phyloP scores from a whole-genome alignment of 768 basidiomycete genomes.

The Boletales sp. region DNA sequence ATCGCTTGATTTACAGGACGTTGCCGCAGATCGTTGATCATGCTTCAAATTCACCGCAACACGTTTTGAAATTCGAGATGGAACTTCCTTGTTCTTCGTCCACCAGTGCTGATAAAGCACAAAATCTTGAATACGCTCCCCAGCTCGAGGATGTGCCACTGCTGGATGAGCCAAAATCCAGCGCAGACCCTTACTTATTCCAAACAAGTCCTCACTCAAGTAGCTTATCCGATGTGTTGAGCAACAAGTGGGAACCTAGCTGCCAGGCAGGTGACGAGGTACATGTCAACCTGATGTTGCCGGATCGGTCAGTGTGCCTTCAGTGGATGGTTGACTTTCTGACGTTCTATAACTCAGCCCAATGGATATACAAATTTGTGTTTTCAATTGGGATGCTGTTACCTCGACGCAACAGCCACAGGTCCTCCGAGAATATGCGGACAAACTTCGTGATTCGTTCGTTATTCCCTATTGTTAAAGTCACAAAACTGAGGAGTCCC shows the following conservation, averaged over 20 bases:
- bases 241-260: constrained; percentile 4
- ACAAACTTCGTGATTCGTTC: constrained; percentile 42
- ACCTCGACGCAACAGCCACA: constrained; percentile 35
- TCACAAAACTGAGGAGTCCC: constrained; percentile 4
- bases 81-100: constrained; percentile 15
- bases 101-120: neutral
- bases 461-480: constrained; percentile 16
- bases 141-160: neutral
- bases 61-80: constrained; percentile 41
- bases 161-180: neutral
- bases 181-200: neutral
- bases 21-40: constrained; percentile 17
- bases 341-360: constrained; percentile 35
- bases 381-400: constrained; percentile 33
- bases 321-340: neutral
- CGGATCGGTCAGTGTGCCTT: constrained; percentile 44
- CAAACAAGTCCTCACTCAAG: neutral
- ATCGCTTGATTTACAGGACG: constrained; percentile 48
- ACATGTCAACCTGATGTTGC: constrained; percentile 50
- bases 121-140: neutral
- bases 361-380: constrained; percentile 54
- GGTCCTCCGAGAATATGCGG: constrained; percentile 40
- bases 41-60: constrained; percentile 5
- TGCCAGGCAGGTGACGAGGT: constrained; percentile 39
- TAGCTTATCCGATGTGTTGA: neutral